Evolutionary conservation across 805 yeast genomes (phyloP).

Genomic region (Helenozyma rhizophorensis): DNA sequence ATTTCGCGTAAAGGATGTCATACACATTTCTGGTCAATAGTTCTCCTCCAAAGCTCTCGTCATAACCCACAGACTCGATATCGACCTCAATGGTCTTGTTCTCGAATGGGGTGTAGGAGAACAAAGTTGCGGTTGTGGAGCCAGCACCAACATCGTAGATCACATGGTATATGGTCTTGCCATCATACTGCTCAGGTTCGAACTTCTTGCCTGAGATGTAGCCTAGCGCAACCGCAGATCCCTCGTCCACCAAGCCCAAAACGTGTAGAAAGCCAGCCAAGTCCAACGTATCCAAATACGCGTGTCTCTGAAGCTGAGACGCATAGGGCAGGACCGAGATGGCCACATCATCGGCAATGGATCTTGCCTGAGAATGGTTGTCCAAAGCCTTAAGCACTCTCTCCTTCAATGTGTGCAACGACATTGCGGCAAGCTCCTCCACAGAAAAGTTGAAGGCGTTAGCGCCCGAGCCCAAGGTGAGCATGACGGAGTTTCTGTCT

Average conservation of each 20-base stretch:
- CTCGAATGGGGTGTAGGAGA: constrained; percentile 50
- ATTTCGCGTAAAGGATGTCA: constrained; percentile 55
- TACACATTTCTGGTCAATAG: constrained; percentile 63
- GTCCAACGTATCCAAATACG: constrained; percentile 67
- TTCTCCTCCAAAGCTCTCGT: constrained; percentile 71
- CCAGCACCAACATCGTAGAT: constrained; percentile 94
- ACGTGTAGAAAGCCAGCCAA: constrained; percentile 60
- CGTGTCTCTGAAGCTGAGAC: constrained; percentile 58
- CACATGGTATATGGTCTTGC: constrained; percentile 51
- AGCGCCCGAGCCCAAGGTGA: constrained; percentile 40
- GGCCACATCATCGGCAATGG: constrained; percentile 60
- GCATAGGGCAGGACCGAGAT: constrained; percentile 76
- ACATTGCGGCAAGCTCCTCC: constrained; percentile 87
- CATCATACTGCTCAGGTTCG: constrained; percentile 30
- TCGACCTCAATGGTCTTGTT: constrained; percentile 46
- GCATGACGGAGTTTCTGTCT: constrained; percentile 48
- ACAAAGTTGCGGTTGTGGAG: constrained; percentile 81
- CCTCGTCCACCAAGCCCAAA: constrained; percentile 78
- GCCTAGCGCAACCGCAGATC: constrained; percentile 84
- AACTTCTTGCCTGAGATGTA: constrained; percentile 56
- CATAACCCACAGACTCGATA: constrained; percentile 69
- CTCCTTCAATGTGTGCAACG: constrained; percentile 54
- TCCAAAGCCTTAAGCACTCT: constrained; percentile 64
- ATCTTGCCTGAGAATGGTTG: constrained; percentile 42
- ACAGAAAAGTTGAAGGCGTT: constrained; percentile 36